These are phyloP conservation scores for Gremmenia infestans DNA, from an alignment of 2,329 filamentous ascomycete species.

Conservation along the genomic window DNA sequence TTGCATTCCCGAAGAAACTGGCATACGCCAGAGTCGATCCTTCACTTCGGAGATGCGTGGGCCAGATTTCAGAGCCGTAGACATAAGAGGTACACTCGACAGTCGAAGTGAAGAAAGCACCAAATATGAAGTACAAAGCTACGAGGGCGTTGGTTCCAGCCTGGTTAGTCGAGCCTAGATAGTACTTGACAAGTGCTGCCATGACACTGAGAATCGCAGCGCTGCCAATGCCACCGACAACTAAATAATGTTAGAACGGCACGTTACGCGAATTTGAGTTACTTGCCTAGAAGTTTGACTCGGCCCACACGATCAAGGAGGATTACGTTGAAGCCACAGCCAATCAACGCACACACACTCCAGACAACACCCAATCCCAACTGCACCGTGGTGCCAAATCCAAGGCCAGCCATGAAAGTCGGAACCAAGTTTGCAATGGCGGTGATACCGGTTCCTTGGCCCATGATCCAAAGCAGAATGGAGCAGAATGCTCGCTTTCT, in stretches of 20 bases:
- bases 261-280: conserved; percentile 5
- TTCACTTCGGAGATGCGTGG: conserved; percentile 30
- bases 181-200: conserved; percentile 24
- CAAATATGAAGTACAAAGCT: conserved; percentile 22
- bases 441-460: conserved; percentile 29
- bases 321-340: conserved; percentile 26
- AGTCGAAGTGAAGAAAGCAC: conserved; percentile 21
- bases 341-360: conserved; percentile 26
- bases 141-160: conserved; percentile 25
- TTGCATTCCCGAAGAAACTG: conserved; percentile 25
- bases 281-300: conserved; percentile 8
- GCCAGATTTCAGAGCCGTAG: conserved; percentile 34
- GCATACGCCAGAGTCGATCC: conserved; percentile 3
- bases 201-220: conserved; percentile 21
- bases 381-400: conserved; percentile 27
- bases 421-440: conserved; percentile 31
- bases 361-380: conserved; percentile 29
- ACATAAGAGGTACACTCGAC: conserved; percentile 23
- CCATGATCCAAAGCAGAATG: conserved; percentile 30
- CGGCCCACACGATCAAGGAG: conserved; percentile 29
- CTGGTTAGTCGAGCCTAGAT: conserved; percentile 17
- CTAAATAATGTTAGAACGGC: conserved; percentile 5
- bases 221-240: conserved; percentile 22
- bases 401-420: conserved; percentile 30
- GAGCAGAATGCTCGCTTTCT: conserved; percentile 28